phyloP scores from a whole-genome alignment of 768 basidiomycete species.

The Naematelia encephala region DNA sequence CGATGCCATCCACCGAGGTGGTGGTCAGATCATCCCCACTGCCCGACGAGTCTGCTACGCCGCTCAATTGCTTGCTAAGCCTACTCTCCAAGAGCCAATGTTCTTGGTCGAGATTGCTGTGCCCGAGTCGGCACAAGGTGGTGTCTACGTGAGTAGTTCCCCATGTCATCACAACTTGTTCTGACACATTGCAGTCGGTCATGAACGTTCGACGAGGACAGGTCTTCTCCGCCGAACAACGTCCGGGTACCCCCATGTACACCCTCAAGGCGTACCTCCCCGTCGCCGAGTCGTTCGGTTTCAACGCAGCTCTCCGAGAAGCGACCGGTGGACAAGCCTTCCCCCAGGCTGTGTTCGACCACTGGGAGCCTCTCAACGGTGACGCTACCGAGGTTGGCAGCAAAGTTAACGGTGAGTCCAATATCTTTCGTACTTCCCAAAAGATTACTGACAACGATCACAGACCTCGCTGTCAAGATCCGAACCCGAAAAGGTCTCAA shows the following conservation, averaged over 20 bases:
- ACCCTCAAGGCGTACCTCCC: constrained; percentile 69
- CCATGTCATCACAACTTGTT: background rate
- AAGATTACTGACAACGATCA: background rate
- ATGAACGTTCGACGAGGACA: constrained; percentile 94
- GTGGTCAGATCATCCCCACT: constrained; percentile 94
- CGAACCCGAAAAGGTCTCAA: constrained; percentile 76
- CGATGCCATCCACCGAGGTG: constrained; percentile 99
- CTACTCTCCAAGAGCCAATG: constrained; percentile 91
- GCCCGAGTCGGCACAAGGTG: constrained; percentile 94
- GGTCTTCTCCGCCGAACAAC: constrained; percentile 96
- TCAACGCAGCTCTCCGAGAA: constrained; percentile 91
- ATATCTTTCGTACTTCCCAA: background rate
- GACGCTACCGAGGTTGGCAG: constrained; percentile 81
- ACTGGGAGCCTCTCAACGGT: constrained; percentile 15
- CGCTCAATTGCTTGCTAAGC: constrained; percentile 84
- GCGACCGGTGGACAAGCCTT: constrained; percentile 96
- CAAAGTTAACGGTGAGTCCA: constrained; percentile 63
- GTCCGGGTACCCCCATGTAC: constrained; percentile 98
- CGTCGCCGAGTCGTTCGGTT: constrained; percentile 66
- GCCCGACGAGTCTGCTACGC: constrained; percentile 96
- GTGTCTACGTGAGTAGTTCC: constrained; percentile 71
- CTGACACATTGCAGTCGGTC: constrained; percentile 36
- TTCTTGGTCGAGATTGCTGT: constrained; percentile 99
- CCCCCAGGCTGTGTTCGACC: constrained; percentile 68
- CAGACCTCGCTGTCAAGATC: constrained; percentile 71